Conservation (phyloP, 163 green algal species). For the Scenedesmus sp. region DNA sequence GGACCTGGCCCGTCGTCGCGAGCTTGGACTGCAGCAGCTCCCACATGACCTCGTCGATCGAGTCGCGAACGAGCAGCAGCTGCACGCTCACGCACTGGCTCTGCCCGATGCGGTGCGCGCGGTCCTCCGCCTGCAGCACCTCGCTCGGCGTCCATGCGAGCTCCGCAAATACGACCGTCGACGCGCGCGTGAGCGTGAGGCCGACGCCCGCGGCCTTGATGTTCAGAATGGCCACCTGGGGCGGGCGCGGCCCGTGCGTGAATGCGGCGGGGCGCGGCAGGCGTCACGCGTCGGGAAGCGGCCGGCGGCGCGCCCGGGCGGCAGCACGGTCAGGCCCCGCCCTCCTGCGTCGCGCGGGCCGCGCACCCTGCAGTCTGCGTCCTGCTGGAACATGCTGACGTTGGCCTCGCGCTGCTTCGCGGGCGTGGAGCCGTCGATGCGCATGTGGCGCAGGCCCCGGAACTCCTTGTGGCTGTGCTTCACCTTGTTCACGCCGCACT, state of each 20-base stretch:
- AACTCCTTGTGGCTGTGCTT: slow-evolving; percentile 8
- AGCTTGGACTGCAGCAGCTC: slow-evolving; percentile 64
- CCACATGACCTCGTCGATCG: slow-evolving; percentile 86
- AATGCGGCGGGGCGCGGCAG: too few relatives aligned
- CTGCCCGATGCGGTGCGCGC: slow-evolving; percentile 89
- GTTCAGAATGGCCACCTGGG: slow-evolving; percentile 87
- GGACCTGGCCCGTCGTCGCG: slow-evolving; percentile 56
- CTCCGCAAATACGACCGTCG: slow-evolving; percentile 92
- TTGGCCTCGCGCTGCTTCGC: slow-evolving; percentile 35
- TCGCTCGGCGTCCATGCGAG: slow-evolving; percentile 59
- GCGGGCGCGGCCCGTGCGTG: too few relatives aligned
- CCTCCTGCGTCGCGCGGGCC: background rate
- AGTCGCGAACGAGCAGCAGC: slow-evolving; percentile 79
- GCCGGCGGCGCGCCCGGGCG: too few relatives aligned
- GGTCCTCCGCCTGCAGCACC: slow-evolving; percentile 52
- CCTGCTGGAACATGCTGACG: slow-evolving; percentile 67
- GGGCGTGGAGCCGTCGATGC: slow-evolving; percentile 88
- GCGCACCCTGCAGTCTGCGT: slow-evolving; percentile 59
- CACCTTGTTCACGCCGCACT: slow-evolving; percentile 41
- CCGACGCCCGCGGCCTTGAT: slow-evolving; percentile 91
- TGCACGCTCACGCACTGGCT: slow-evolving; percentile 85
- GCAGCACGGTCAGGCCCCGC: too few relatives aligned
- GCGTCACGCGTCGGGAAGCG: too few relatives aligned
- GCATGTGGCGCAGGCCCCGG: slow-evolving; percentile 67
- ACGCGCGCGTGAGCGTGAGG: slow-evolving; percentile 90